Conservation (phyloP, 495 filamentous ascomycete genomes). For the Podospora didyma region DNA sequence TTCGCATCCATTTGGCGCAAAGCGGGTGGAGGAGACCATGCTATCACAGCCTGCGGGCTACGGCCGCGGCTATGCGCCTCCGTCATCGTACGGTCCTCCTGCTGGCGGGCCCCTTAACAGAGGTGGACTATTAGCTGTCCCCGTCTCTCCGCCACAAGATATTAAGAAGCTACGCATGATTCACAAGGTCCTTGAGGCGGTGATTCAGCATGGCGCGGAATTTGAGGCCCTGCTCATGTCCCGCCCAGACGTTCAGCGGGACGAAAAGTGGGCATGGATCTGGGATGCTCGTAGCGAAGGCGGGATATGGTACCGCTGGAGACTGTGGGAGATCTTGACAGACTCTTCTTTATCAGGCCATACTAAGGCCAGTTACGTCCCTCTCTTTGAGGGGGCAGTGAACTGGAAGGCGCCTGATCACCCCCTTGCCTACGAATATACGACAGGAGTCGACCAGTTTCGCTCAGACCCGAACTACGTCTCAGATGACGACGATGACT, state of each 20-base stretch:
- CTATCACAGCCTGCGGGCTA: conserved; percentile 57
- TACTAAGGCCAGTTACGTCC: conserved; percentile 42
- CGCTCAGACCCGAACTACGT: conserved; percentile 80
- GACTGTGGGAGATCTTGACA: conserved; percentile 79
- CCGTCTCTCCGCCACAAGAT: conserved; percentile 71
- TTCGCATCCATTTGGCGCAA: conserved; percentile 82
- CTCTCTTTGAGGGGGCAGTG: conserved; percentile 67
- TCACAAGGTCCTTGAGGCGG: conserved; percentile 77
- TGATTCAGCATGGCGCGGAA: conserved; percentile 76
- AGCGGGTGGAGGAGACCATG: conserved; percentile 54
- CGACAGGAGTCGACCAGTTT: conserved; percentile 69
- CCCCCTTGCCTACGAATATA: conserved; percentile 67
- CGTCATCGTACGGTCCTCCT: conserved; percentile 56
- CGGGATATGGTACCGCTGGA: conserved; percentile 87
- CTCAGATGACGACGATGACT: conserved; percentile 83
- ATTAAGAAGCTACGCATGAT: conserved; percentile 78
- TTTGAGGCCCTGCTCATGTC: conserved; percentile 94
- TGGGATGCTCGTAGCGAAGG: conserved; percentile 81
- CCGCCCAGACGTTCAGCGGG: conserved; percentile 67
- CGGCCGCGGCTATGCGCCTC: conserved; percentile 78
- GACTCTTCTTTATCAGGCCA: conserved; percentile 36
- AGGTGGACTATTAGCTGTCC: conserved; percentile 58
- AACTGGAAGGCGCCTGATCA: conserved; percentile 68
- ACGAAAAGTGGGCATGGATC: conserved; percentile 91
- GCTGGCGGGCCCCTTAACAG: conserved; percentile 42